A percentile compares a stretch with the other conserved stretches of the same genome.
These are phyloP conservation scores for Fusarium annulatum DNA, from an alignment of 2,329 filamentous ascomycete genomes.

Conservation along the genomic window DNA sequence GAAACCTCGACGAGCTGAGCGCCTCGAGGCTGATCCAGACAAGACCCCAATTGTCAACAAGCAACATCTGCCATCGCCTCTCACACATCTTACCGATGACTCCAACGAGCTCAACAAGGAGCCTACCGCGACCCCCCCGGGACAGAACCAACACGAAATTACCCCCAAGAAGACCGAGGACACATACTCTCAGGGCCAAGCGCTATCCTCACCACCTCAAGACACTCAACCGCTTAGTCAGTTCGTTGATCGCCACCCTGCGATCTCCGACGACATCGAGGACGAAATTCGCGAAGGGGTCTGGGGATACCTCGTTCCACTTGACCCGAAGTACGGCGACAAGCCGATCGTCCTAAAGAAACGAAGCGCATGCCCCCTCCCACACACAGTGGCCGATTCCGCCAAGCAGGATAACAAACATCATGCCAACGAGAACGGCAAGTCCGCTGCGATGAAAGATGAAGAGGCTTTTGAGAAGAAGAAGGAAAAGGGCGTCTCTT, in stretches of 20 bases:
- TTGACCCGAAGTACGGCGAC: conserved; percentile 75
- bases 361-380: conserved; percentile 74
- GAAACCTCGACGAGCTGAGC: conserved; percentile 84
- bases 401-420: conserved; percentile 53
- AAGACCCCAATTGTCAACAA: conserved; percentile 72
- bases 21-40: conserved; percentile 68
- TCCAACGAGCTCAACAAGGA: conserved; percentile 74
- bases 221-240: conserved; percentile 73
- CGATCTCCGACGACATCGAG: conserved; percentile 82
- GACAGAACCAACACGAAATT: conserved; percentile 66
- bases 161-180: conserved; percentile 64
- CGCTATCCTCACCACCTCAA: conserved; percentile 71
- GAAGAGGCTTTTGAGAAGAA: conserved; percentile 71
- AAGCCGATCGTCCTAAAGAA: conserved; percentile 79
- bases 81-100: conserved; percentile 72
- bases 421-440: conserved; percentile 55
- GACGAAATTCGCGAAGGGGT: conserved; percentile 87
- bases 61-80: conserved; percentile 81
- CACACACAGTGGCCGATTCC: conserved; percentile 56
- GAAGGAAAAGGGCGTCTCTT: conserved; percentile 70
- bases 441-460: conserved; percentile 63
- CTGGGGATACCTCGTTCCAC: conserved; percentile 93
- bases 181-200: conserved; percentile 56
- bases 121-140: conserved; percentile 75
- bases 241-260: conserved; percentile 76